These are phyloP conservation scores for Pythium aquatile DNA, from an alignment of 352 stramenopile species.

Conservation along the genomic window DNA sequence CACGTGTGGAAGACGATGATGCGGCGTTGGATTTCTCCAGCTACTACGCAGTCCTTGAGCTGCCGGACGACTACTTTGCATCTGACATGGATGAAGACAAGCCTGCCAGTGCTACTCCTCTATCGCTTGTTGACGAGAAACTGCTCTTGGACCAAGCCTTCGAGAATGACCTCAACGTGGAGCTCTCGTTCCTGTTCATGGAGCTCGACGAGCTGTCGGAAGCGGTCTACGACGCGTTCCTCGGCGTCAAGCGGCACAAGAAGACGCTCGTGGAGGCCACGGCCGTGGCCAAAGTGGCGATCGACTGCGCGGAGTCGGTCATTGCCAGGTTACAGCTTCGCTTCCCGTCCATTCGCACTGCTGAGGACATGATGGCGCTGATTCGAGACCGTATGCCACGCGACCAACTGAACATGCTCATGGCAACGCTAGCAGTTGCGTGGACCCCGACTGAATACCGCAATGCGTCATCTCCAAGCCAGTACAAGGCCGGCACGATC, in stretches of 20 bases:
- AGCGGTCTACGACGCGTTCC: slow-evolving; percentile 27
- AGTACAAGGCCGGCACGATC: slow-evolving; percentile 10
- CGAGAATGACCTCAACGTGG: slow-evolving; percentile 25
- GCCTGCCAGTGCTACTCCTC: neutral
- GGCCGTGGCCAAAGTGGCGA: slow-evolving; percentile 30
- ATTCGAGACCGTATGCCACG: neutral
- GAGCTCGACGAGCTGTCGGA: slow-evolving; percentile 25
- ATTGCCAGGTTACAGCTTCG: slow-evolving; percentile 26
- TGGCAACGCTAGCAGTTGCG: neutral
- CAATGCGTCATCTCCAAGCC: neutral
- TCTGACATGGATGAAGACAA: neutral
- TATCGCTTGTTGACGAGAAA: neutral
- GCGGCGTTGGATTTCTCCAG: neutral
- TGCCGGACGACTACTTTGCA: neutral
- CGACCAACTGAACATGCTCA: neutral
- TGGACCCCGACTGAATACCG: neutral
- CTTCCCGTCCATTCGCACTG: slow-evolving; percentile 13
- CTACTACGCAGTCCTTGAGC: neutral
- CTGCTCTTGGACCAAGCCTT: neutral
- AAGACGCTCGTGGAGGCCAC: slow-evolving; percentile 38
- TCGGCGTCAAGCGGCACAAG: slow-evolving; percentile 33
- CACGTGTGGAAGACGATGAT: neutral
- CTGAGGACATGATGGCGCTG: slow-evolving; percentile 9
- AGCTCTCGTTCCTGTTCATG: slow-evolving; percentile 27
- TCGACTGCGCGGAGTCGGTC: slow-evolving; percentile 21